phyloP scores from a whole-genome alignment of 768 basidiomycete species.

The Cyathus striatus region DNA sequence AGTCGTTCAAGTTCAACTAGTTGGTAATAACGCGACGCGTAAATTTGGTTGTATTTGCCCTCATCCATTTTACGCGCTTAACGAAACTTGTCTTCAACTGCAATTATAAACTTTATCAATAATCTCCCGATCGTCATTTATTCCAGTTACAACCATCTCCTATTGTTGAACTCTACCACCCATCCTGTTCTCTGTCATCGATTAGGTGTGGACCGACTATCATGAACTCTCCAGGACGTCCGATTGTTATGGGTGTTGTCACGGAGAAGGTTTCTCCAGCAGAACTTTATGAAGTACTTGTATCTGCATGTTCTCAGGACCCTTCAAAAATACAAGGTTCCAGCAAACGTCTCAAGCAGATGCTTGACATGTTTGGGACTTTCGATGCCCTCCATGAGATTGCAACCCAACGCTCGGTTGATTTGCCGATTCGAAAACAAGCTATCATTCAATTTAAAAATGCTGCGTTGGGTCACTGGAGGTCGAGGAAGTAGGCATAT shows the following conservation, averaged over 20 bases:
- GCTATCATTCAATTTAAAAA: conserved; percentile 92
- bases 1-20: too few relatives aligned
- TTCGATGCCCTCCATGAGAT: conserved; percentile 72
- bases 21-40: conserved; percentile 13
- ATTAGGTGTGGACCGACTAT: too few relatives aligned
- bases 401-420: conserved; percentile 55
- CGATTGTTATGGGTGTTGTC: conserved; percentile 21
- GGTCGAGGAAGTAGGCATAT: conserved; percentile 59
- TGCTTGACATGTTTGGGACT: conserved; percentile 66
- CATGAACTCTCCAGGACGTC: conserved; percentile 23
- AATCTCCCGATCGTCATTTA: too few relatives aligned
- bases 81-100: too few relatives aligned
- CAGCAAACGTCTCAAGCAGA: conserved; percentile 57
- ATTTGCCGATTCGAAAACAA: conserved; percentile 67
- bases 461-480: conserved; percentile 68
- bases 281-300: conserved; percentile 64
- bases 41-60: conserved; percentile 35
- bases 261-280: conserved; percentile 47
- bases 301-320: conserved; percentile 70
- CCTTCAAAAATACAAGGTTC: conserved; percentile 46
- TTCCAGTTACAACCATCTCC: too few relatives aligned
- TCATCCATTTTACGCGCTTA: too few relatives aligned
- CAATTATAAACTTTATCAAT: too few relatives aligned
- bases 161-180: too few relatives aligned
- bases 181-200: too few relatives aligned